Base-by-base conservation (phyloP, 2,329 filamentous ascomycete species). In the Xylogone sp. region DNA sequence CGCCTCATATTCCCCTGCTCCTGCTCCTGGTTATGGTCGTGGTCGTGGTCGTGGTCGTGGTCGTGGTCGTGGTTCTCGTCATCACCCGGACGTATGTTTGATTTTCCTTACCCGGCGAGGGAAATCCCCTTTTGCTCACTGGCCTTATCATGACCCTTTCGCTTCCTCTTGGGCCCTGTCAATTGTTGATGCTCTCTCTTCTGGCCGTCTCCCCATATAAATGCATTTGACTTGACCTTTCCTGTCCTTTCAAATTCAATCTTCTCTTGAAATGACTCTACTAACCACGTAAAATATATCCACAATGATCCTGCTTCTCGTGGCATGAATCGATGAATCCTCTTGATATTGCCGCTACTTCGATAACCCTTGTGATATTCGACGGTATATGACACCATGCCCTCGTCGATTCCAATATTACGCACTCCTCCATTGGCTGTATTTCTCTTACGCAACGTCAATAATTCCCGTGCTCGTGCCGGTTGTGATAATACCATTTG, bases 261-360 rank as follows among this genome's bases (percentile, higher is more conserved):
- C 42, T 48, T 52, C 53, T 52, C 42, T 46, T 21, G 52, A 54
- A 54, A 59, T 47, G 48, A 59, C 45, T 62, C 46, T 27, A 58
- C 55, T 34, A 62, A 55, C 60, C 50, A 65, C 16, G 62, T 48
- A 53, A 62, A 63, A 60, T 51, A 63, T 18, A 61, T 46, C 45
- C 10, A 27, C 10, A 63, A 58, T 53, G 59, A 56, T 20, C 57
- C 53, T 8, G 62, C 56, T 50, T 63, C 59, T n/a, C 49, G 52
- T 43, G 54, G 56, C 48, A 65, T 51, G 57, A 62, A 65, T 21
- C 54, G 49, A 50, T 65, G 46, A 44, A 65, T 61, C 3, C 61
- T 53, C 55, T 65, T 64, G n/a, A 49, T 54, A 34, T 60, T 51
- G 12, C 53, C 51, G 18, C 50, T 60, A 21, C 51, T 59, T 10